Conservation (phyloP, 2,329 filamentous ascomycete genomes). For the Cadophora sp. region DNA sequence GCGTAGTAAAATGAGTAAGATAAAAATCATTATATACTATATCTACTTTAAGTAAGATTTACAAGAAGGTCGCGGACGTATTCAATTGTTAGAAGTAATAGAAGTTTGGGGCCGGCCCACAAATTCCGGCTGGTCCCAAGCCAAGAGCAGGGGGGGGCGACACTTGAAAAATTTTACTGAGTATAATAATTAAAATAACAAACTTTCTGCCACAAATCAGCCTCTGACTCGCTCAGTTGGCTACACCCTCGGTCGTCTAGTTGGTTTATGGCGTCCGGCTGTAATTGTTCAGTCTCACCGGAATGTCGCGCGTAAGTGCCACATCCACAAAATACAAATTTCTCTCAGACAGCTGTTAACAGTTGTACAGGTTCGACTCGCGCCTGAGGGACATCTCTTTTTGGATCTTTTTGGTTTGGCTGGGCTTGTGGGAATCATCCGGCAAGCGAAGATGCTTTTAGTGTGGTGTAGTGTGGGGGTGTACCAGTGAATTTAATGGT, state of each 20-base stretch:
- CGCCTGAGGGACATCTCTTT: slow-evolving; percentile 28
- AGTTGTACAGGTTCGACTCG: slow-evolving; percentile 32
- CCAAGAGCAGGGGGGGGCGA: too few relatives aligned
- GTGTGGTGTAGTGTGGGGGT: too few relatives aligned
- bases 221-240: slow-evolving; percentile 4
- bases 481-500: neutral
- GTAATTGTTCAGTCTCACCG: slow-evolving; percentile 28
- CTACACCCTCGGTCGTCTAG: slow-evolving; percentile 31
- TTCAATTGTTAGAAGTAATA: too few relatives aligned
- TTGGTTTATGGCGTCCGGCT: slow-evolving; percentile 34
- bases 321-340: slow-evolving; percentile 6
- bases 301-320: slow-evolving; percentile 32
- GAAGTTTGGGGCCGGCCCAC: too few relatives aligned
- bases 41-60: too few relatives aligned
- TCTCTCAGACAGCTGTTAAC: slow-evolving; percentile 30
- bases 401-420: slow-evolving; percentile 6
- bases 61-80: too few relatives aligned
- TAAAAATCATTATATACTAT: too few relatives aligned
- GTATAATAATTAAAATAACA: neutral
- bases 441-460: neutral
- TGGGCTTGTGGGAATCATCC: neutral
- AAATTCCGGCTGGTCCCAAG: too few relatives aligned
- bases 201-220: neutral
- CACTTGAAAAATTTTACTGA: neutral
- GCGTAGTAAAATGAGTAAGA: too few relatives aligned